Evolutionary conservation across 805 yeast genomes (phyloP).

Genomic region (Saccharomycopsis fibuligera): DNA sequence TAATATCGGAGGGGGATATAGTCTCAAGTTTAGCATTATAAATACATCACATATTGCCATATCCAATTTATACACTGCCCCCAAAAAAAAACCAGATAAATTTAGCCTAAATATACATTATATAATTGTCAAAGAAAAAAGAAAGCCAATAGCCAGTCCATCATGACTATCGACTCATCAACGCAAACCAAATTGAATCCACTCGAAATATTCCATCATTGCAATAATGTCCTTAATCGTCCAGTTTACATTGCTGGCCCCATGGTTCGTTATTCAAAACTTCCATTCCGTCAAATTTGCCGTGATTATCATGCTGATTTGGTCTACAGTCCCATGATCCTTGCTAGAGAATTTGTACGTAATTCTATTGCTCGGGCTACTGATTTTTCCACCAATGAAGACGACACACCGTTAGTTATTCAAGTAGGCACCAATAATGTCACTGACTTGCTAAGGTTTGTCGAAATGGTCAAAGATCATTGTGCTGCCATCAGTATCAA

Average conservation of each 20-base stretch:
- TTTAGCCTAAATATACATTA: too few relatives aligned
- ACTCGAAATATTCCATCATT: conserved; percentile 40
- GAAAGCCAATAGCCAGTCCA: too few relatives aligned
- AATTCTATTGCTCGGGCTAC: conserved; percentile 72
- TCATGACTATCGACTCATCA: too few relatives aligned
- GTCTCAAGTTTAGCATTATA: too few relatives aligned
- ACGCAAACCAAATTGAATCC: too few relatives aligned
- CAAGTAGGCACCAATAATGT: conserved; percentile 90
- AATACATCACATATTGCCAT: too few relatives aligned
- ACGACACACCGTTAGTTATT: conserved; percentile 69
- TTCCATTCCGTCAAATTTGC: conserved; percentile 81
- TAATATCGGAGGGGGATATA: too few relatives aligned
- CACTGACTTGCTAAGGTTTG: conserved; percentile 72
- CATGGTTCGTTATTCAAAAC: conserved; percentile 93
- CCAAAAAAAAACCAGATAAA: too few relatives aligned
- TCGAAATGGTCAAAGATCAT: conserved; percentile 82
- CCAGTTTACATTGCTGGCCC: conserved; percentile 80
- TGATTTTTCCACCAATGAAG: conserved; percentile 75
- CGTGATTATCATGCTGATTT: conserved; percentile 72
- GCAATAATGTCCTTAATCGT: too few relatives aligned
- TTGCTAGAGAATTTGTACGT: conserved; percentile 91
- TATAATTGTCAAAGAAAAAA: too few relatives aligned
- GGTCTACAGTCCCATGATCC: conserved; percentile 92
- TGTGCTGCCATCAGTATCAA: conserved; percentile 93
- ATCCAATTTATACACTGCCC: too few relatives aligned